Evolutionary conservation across 2,329 filamentous ascomycete genomes (phyloP).

Genomic region (Graphium sp.): DNA sequence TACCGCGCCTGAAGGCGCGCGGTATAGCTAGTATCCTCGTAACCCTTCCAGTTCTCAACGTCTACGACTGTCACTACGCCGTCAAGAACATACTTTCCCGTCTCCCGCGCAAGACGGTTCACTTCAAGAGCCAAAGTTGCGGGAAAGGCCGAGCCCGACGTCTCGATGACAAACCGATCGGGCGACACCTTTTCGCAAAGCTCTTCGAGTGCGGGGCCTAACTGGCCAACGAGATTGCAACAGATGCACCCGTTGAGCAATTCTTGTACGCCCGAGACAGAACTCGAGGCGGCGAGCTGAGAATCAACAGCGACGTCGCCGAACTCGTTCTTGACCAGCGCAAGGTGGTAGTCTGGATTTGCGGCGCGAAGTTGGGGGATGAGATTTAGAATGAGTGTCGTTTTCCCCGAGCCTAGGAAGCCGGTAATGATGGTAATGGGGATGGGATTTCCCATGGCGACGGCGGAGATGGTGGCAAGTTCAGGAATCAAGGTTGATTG

Average conservation of each 20-base stretch:
- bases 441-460: constrained; percentile 32
- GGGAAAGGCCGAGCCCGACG: constrained; percentile 72
- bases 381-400: constrained; percentile 85
- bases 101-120: constrained; percentile 59
- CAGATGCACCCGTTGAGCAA: constrained; percentile 96
- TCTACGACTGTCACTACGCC: constrained; percentile 83
- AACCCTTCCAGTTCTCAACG: constrained; percentile 88
- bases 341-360: constrained; percentile 65
- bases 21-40: constrained; percentile 81
- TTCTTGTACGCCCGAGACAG: constrained; percentile 81
- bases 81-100: constrained; percentile 56
- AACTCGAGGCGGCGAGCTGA: constrained; percentile 65
- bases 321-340: constrained; percentile 95
- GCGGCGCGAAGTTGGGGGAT: constrained; percentile 71
- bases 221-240: constrained; percentile 91
- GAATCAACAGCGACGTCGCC: constrained; percentile 89
- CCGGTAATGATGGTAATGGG: constrained; percentile 92
- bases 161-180: constrained; percentile 88
- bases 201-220: constrained; percentile 63
- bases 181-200: constrained; percentile 43
- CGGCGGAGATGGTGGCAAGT: constrained; percentile 4
- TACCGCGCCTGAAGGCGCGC: constrained; percentile 77
- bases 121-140: constrained; percentile 84
- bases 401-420: constrained; percentile 92
- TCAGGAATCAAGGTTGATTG: no score